Percentiles rank a stretch among this genome's conserved stretches.
phyloP scores from a whole-genome alignment of 2,329 filamentous ascomycete genomes.

The Leptoxyphium fumago region DNA sequence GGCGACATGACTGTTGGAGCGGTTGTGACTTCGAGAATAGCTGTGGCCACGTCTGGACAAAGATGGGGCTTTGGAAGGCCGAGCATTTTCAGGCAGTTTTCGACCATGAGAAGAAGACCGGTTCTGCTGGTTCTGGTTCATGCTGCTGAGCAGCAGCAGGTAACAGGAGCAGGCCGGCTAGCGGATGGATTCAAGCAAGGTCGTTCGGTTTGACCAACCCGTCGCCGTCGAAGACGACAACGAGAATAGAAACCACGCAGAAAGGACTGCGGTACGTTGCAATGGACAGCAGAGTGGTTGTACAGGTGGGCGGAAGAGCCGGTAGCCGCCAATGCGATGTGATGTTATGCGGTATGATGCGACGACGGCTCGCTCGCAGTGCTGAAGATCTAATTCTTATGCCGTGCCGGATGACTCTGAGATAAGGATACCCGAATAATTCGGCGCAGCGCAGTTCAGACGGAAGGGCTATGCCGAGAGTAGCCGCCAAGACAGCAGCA shows the following conservation, averaged over 20 bases:
- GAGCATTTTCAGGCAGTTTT: slow-evolving; percentile 13
- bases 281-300: background rate
- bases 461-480: background rate
- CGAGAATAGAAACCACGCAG: background rate
- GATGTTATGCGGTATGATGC: background rate
- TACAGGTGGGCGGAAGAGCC: background rate
- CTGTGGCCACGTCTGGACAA: slow-evolving; percentile 11
- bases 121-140: slow-evolving; percentile 5
- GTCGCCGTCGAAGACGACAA: background rate
- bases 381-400: background rate
- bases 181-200: background rate
- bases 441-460: background rate
- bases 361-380: background rate
- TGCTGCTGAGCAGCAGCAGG: background rate
- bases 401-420: background rate
- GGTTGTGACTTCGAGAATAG: slow-evolving; percentile 9
- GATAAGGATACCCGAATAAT: background rate
- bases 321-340: background rate
- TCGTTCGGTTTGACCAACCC: background rate
- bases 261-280: background rate
- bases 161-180: background rate
- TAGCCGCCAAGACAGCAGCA: background rate
- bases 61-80: slow-evolving; percentile 11
- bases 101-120: slow-evolving; percentile 14
- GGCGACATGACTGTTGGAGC: background rate